phyloP scores from a whole-genome alignment of 352 stramenopile species.

The Globisporangium paroecandrum region DNA sequence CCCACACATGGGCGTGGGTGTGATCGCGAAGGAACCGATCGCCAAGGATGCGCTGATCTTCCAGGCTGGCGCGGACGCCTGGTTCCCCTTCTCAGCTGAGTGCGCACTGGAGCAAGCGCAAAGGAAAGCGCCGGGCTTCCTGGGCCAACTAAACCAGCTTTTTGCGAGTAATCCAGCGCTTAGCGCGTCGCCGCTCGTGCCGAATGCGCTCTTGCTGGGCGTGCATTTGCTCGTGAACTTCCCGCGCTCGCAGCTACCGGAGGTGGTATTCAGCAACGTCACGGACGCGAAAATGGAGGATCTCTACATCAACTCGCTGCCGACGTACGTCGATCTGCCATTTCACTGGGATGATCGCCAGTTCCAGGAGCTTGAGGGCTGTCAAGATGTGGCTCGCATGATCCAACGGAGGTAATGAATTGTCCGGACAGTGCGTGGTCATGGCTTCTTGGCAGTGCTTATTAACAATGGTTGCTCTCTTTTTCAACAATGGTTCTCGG shows the following conservation, averaged over 20 bases:
- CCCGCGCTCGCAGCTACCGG: conserved; percentile 25
- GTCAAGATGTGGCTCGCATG: conserved; percentile 46
- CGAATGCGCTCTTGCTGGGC: conserved; percentile 60
- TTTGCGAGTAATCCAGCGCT: conserved; percentile 32
- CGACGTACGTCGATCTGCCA: conserved; percentile 54
- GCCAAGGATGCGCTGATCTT: conserved; percentile 64
- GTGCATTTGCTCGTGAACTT: conserved; percentile 70
- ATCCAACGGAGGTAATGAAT: conserved; percentile 55
- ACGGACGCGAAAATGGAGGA: conserved; percentile 29
- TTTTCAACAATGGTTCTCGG: not conserved
- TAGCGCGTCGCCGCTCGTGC: conserved; percentile 40
- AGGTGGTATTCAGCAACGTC: conserved; percentile 20
- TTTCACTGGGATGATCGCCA: conserved; percentile 67
- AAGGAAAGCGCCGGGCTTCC: conserved; percentile 59
- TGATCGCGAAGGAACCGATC: conserved; percentile 53
- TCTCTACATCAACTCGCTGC: conserved; percentile 59
- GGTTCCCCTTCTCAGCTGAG: conserved; percentile 77
- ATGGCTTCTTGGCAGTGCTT: conserved; percentile 6
- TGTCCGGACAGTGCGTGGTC: conserved; percentile 1
- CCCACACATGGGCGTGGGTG: conserved; percentile 58
- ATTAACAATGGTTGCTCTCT: not conserved
- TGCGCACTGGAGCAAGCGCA: conserved; percentile 55
- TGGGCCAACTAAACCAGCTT: conserved; percentile 52
- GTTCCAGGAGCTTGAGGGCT: conserved; percentile 59
- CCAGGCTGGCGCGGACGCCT: conserved; percentile 47